Conservation (phyloP, 2,329 filamentous ascomycete species). For the Penicillium decumbens region DNA sequence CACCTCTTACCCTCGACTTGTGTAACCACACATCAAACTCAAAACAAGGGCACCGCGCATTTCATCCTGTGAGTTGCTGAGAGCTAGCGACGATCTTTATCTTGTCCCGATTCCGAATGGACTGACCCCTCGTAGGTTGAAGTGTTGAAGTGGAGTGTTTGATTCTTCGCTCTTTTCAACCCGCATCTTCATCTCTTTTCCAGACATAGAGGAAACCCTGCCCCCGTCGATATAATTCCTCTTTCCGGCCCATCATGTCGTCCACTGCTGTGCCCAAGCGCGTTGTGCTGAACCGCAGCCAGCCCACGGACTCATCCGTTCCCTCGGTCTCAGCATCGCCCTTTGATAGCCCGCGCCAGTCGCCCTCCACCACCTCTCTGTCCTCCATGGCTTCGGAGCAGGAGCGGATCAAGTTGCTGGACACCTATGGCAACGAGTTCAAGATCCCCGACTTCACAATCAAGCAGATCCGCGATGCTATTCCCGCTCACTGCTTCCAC, state of each 20-base stretch:
- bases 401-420: constrained; percentile 60
- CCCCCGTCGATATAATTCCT: background rate
- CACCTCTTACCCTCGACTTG: constrained; percentile 1
- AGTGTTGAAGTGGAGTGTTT: background rate
- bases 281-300: constrained; percentile 50
- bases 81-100: background rate
- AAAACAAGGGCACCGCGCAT: background rate
- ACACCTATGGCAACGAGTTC: constrained; percentile 95
- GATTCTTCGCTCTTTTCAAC: background rate
- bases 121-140: constrained; percentile 1
- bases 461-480: constrained; percentile 94
- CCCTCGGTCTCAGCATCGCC: constrained; percentile 53
- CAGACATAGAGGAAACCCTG: background rate
- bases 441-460: constrained; percentile 92
- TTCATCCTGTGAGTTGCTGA: background rate
- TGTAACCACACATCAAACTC: constrained; percentile 8
- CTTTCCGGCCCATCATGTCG: constrained; percentile 39
- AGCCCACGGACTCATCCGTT: constrained; percentile 53
- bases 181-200: background rate
- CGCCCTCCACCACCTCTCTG: constrained; percentile 81
- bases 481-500: constrained; percentile 95
- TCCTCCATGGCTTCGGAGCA: constrained; percentile 77
- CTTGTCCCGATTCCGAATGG: background rate
- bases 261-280: constrained; percentile 48
- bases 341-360: constrained; percentile 56